Evolutionary conservation across 2,329 filamentous ascomycete genomes (phyloP), one percentile per base, ranked within the genome.

Genomic region (Penicillium thymicola): DNA sequence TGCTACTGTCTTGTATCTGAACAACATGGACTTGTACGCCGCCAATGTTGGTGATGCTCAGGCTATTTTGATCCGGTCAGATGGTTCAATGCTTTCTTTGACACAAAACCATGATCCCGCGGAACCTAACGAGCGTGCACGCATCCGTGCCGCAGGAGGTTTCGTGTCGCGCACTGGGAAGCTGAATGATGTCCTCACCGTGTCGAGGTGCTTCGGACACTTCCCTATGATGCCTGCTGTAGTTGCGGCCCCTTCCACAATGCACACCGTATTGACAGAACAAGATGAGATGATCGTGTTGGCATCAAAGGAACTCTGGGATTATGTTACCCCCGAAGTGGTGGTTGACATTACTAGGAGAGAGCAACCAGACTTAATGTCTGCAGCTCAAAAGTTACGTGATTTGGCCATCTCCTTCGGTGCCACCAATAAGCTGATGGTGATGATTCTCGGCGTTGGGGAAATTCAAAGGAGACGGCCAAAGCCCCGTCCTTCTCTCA

Each of bases 361-460:
- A 25, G 93, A 96, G 74, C 87, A 92, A 7, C 84, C 85, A 44
- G 93, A 99, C 71, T 81, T 97, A 43, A 99, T 99, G 94, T 85
- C 90, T 53, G 94, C 93, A 16, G 89, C 94, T 4, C 93, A 97
- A 72, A 96, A 96, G 76, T 82, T 99, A 32, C 87, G 94, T 57
- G 94, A 99, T 76, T 80, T 97, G 53, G 94, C 94, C 41, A 96
- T 99, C 70, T 91, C 93, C 1, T 97, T 97, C 72, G 94, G 94
- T 51, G 90, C 93, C 13, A 92, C 87, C 1, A 89, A 88, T 69
- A 99, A 99, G 77, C 90, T 97, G 61, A 97, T 97, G 92, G 91
- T 99, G 43, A 97, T 97, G 93, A 90, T 99, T 80, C 87, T 99
- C 53, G 93, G 92, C 54, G 89, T 99, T 37, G 88, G 89, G 54